These are phyloP conservation scores for Chamaecyparis obtusa DNA, from an alignment of 75 land plant species.

Conservation along the genomic window DNA sequence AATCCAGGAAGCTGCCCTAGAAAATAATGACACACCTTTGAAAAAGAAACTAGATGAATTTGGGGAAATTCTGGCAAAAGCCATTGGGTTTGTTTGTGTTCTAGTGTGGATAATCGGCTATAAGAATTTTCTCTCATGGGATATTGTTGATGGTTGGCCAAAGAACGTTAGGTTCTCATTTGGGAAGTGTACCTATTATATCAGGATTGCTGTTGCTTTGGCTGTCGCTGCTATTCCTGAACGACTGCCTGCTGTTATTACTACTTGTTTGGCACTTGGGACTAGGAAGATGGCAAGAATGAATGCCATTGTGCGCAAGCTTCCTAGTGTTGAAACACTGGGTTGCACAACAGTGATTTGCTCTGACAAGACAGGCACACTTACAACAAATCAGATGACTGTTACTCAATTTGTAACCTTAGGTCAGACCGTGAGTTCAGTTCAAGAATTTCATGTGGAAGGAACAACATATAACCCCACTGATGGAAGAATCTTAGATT, in stretches of 20 bases:
- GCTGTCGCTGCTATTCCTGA: slow-evolving; percentile 96
- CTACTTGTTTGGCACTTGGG: slow-evolving; percentile 86
- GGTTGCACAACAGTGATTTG: slow-evolving; percentile 94
- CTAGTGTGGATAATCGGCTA: slow-evolving; percentile 83
- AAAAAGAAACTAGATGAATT: slow-evolving; percentile 90
- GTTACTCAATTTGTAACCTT: slow-evolving; percentile 55
- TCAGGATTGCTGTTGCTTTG: slow-evolving; percentile 82
- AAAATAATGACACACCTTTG: slow-evolving; percentile 76
- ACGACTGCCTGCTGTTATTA: slow-evolving; percentile 90
- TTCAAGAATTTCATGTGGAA: slow-evolving; percentile 61
- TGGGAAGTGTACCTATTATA: slow-evolving; percentile 82
- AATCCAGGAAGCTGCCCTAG: slow-evolving; percentile 75
- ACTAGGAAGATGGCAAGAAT: slow-evolving; percentile 90
- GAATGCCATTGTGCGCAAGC: slow-evolving; percentile 86
- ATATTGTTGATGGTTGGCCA: slow-evolving; percentile 65
- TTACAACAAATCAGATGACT: slow-evolving; percentile 94
- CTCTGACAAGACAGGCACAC: slow-evolving; percentile 91
- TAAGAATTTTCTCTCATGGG: slow-evolving; percentile 74
- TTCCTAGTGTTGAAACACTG: slow-evolving; percentile 91
- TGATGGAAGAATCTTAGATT: slow-evolving; percentile 70
- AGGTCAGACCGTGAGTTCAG: slow-evolving; percentile 34
- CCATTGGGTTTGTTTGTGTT: slow-evolving; percentile 69
- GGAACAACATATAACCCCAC: slow-evolving; percentile 79
- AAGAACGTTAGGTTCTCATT: slow-evolving; percentile 65
- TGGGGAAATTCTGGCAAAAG: slow-evolving; percentile 59